Conservation (phyloP, 208 protist genomes). For the Leishmania martiniquensis region DNA sequence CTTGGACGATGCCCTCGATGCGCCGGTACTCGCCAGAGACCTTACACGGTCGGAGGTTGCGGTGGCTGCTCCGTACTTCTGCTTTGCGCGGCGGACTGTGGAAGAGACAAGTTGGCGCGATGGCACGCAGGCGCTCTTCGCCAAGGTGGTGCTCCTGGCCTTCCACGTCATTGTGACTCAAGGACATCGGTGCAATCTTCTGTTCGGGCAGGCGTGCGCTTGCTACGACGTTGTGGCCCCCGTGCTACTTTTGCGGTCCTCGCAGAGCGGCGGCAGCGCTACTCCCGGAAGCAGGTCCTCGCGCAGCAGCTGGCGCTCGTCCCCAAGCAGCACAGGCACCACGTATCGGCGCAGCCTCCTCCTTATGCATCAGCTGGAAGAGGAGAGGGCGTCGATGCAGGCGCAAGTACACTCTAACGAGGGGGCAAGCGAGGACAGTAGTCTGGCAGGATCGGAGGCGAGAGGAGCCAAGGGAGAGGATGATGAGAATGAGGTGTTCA, state of each 20-base stretch:
- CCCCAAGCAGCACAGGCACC: conserved; percentile 3
- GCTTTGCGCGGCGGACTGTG: conserved; percentile 72
- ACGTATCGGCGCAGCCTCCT: conserved; percentile 25
- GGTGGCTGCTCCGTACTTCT: conserved; percentile 74
- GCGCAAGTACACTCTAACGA: neutral
- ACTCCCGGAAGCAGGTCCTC: neutral
- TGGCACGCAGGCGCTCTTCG: conserved; percentile 60
- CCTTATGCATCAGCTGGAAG: conserved; percentile 28
- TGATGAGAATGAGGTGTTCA: conserved; percentile 28
- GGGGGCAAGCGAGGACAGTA: neutral
- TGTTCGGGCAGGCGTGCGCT: conserved; percentile 78
- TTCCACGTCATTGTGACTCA: conserved; percentile 68
- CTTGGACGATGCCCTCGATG: conserved; percentile 12
- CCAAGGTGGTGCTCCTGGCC: conserved; percentile 60
- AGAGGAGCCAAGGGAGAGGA: neutral
- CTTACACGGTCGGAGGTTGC: conserved; percentile 66
- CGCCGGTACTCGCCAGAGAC: conserved; percentile 61
- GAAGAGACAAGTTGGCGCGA: conserved; percentile 68
- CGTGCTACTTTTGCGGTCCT: conserved; percentile 9
- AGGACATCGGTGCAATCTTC: conserved; percentile 60
- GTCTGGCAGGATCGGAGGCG: neutral
- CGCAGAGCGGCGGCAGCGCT: neutral
- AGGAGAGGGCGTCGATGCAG: conserved; percentile 17
- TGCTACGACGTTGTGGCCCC: conserved; percentile 77
- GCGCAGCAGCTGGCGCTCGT: conserved; percentile 15